Percentiles rank a stretch among this genome's conserved stretches.
phyloP scores from a whole-genome alignment of 2,329 filamentous ascomycete genomes.

The Fusarium bactridioides region DNA sequence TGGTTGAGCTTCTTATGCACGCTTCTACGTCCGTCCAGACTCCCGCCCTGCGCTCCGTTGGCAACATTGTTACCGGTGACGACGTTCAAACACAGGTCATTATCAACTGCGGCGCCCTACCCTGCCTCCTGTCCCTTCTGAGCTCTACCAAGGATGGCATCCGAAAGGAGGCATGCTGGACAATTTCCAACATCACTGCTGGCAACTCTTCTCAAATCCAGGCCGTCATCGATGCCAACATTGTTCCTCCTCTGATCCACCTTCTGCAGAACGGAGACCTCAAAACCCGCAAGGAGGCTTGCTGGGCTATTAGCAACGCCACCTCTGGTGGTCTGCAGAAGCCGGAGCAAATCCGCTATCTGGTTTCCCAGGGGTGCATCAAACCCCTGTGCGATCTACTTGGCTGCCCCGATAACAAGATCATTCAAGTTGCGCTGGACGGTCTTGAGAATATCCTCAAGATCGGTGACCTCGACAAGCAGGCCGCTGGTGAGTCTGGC shows the following conservation, averaged over 20 bases:
- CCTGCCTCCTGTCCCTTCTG: slow-evolving; percentile 89
- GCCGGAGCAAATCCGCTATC: slow-evolving; percentile 96
- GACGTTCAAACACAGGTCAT: slow-evolving; percentile 99
- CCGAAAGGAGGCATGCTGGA: slow-evolving; percentile 99
- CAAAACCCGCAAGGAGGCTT: slow-evolving; percentile 99
- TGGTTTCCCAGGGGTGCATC: slow-evolving; percentile 94
- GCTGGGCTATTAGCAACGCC: slow-evolving; percentile 99
- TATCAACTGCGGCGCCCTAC: slow-evolving; percentile 95
- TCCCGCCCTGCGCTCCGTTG: slow-evolving; percentile 93
- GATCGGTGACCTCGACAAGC: slow-evolving; percentile 98
- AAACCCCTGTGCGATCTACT: slow-evolving; percentile 96
- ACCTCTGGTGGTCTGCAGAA: slow-evolving; percentile 98
- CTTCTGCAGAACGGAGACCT: slow-evolving; percentile 96
- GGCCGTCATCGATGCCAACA: slow-evolving; percentile 93
- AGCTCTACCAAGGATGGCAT: slow-evolving; percentile 99
- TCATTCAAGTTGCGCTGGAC: slow-evolving; percentile 97
- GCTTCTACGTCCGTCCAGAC: slow-evolving; percentile 98
- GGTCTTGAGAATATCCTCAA: slow-evolving; percentile 99
- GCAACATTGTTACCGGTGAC: slow-evolving; percentile 98
- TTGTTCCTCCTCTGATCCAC: slow-evolving; percentile 95
- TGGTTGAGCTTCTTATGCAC: slow-evolving; percentile 98
- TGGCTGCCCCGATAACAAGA: slow-evolving; percentile 98
- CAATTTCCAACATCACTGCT: slow-evolving; percentile 98
- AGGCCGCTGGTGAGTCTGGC: slow-evolving; percentile 76
- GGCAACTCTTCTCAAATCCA: slow-evolving; percentile 99